Evolutionary conservation across 1,284 basidiomycete genomes (phyloP), one percentile per base, ranked within the genome.

Genomic region (Sanguinoderma infundibulare): DNA sequence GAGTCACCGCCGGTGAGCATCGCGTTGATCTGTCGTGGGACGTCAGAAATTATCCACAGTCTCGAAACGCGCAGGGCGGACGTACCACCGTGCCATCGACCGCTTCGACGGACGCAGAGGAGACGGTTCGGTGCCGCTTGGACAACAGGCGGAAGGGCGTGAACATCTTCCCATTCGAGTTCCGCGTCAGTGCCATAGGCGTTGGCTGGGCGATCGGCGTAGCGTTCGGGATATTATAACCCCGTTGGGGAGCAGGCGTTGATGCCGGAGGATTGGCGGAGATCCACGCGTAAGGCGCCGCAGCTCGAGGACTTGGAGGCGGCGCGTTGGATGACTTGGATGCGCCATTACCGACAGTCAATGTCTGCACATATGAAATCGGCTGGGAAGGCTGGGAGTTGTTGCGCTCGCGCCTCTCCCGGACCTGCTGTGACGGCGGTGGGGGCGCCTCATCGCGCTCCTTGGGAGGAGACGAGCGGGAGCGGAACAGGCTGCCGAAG

Each of bases 1-100:
- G 90, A 92, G 28, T 85, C 83, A n/a, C 87, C 89, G 5, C 90
- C 91, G 20, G 88, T 89, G 32, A 91, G 72, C 39, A 89, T 83
- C 15, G 91, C 91, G 67, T 87, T 92, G 26, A 85, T 74, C 87
- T 89, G 61, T 34, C 49, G 5, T 17, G n/a, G 8, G 2, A 12
- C 30, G 56, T 69, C 56, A 64, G 54, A 40, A 55, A 50, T 26
- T 22, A 53, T 3, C 20, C 5, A 10, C 14, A 14, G 10, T 47
- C 6, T 17, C 36, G 10, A 50, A 36, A 36, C 52, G 54, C 30
- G 49, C 58, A 24, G 28, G 52, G 20, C 22, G 64, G 38, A 77
- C 88, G 75, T 73, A 92, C 91, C 59, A 87, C 86, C 63, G 89
- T 90, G 32, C 91, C 90, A 68, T 91, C 86, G 64, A 85, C 83